Base-by-base conservation (phyloP, 352 stramenopile species). In the Globisporangium nunn region DNA sequence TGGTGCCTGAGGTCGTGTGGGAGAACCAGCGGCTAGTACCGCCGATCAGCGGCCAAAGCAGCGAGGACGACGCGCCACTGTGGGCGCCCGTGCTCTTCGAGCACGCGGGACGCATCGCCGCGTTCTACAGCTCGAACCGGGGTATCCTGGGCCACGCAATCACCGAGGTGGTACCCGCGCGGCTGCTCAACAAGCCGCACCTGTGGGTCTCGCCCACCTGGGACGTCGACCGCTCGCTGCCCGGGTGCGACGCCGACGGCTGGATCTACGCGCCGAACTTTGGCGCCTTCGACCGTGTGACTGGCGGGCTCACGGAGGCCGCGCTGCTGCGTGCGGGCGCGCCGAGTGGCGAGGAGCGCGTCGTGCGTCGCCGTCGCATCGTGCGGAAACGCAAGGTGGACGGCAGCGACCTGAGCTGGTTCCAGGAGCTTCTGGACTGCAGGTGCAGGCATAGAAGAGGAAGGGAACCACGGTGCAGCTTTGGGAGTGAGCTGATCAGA, bases 361-460 rank as follows among this genome's bases (percentile, higher is more conserved):
- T 72, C 11, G 74, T 85, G 59, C 70, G 80, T 12, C 74, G 77
- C 14, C 65, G 82, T 40, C 69, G 78, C 17, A 57, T 88, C 14
- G 56, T 86, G 4, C 77, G 83, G 3, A 80, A 84, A 63, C 77
- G 83, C 8, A 70, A 80, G 51, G 89, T 89, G 18, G 78, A 88
- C 29, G 74, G 79, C 31, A 89, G 70, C 33, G 78, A 90, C 52
- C 65, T 89, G 47, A 85, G 83, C 50, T 93, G 83, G 83, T 90
- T 89, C 57, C 75, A 91, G 52, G 83, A 93, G 59, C 64, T 93
- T 29, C 72, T 91, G 40, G 78, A 91, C 56, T 85, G 78, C 70
- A 90, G 79, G 81, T 88, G 62, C 41, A 37, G 10, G 33, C 4
- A 40, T 40, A 14, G 35, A 14, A 11, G 4, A 14, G 35, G 35